Evolutionary conservation across 768 basidiomycete genomes (phyloP).

Genomic region (Hypsizygus marmoreus): DNA sequence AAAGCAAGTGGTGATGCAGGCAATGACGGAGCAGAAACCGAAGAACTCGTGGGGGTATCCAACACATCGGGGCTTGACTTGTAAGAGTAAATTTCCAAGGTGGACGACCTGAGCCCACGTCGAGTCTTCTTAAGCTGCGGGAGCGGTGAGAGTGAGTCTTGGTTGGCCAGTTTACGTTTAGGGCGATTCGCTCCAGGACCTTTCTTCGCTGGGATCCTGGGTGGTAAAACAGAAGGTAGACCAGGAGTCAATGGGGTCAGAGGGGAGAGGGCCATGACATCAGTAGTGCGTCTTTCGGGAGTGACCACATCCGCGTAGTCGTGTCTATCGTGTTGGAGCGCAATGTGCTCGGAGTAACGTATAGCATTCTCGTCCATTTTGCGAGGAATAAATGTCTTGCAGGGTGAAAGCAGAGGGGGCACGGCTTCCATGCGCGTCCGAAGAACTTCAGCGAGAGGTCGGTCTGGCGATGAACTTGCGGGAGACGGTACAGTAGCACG

Average conservation of each 20-base stretch:
- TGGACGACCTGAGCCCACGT: slow-evolving; percentile 1
- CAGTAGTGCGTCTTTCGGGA: not conserved
- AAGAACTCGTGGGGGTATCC: not conserved
- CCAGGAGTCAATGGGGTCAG: slow-evolving; percentile 14
- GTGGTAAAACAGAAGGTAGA: not conserved
- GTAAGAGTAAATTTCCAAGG: not conserved
- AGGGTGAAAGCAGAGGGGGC: not conserved
- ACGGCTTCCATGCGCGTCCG: no score
- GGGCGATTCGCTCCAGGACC: not conserved
- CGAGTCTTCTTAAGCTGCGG: slow-evolving; percentile 6
- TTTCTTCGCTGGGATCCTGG: not conserved
- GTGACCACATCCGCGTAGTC: not conserved
- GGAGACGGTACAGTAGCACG: not conserved
- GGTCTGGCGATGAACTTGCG: slow-evolving; percentile 4
- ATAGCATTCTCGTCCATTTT: no score
- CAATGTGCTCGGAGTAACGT: no score
- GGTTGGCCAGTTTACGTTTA: slow-evolving; percentile 3
- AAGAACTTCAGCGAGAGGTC: not conserved
- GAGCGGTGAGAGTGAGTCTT: slow-evolving; percentile 4
- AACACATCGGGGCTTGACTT: no score
- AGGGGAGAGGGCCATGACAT: slow-evolving; percentile 7
- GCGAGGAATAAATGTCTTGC: not conserved
- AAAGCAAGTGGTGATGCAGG: not conserved
- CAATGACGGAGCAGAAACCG: not conserved
- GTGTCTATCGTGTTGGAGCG: not conserved